These are phyloP conservation scores for Bruguiera hainesii DNA, from an alignment of 441 rosid species.

Conservation along the genomic window DNA sequence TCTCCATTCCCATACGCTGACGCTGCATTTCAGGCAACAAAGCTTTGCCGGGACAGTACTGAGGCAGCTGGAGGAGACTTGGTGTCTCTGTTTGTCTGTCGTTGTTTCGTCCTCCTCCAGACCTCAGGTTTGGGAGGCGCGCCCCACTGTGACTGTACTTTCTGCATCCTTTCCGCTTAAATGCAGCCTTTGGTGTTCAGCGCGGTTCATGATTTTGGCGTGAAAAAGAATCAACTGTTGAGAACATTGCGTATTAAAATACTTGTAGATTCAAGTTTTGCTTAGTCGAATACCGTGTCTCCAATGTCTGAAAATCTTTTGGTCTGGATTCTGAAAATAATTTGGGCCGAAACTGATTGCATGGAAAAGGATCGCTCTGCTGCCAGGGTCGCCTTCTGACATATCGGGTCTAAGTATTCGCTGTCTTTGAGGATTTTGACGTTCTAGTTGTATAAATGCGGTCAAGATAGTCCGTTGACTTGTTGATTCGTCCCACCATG, in stretches of 20 bases:
- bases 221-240: slow-evolving; percentile 4
- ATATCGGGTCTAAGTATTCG: no score
- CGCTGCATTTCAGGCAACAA: slow-evolving; percentile 64
- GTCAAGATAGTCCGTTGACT: no score
- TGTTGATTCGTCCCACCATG: no score
- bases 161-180: neutral
- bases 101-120: no score
- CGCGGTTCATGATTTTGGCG: neutral
- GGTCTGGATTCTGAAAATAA: neutral
- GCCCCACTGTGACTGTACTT: slow-evolving; percentile 6
- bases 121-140: no score
- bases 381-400: no score
- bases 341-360: no score
- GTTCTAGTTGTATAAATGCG: no score
- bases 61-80: slow-evolving; percentile 65
- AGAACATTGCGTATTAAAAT: neutral
- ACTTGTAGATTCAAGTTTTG: neutral
- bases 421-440: no score
- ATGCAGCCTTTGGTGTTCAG: neutral
- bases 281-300: neutral
- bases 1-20: neutral
- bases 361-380: no score
- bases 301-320: neutral
- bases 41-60: slow-evolving; percentile 81
- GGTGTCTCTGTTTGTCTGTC: slow-evolving; percentile 16